These are phyloP conservation scores for Heterobasidion irregulare DNA, from an alignment of 1,284 basidiomycete genomes.

Conservation along the genomic window DNA sequence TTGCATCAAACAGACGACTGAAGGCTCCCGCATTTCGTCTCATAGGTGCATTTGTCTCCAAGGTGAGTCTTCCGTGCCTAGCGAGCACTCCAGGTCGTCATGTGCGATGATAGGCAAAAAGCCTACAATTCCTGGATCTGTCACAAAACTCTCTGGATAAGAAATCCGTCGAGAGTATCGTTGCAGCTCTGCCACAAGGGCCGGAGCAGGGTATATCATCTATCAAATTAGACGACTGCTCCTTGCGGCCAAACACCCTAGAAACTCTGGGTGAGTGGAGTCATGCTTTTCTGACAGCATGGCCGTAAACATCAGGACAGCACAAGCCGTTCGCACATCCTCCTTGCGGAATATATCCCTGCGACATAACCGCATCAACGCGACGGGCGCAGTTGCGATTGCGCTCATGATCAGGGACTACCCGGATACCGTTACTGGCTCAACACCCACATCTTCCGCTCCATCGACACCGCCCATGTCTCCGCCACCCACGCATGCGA, in stretches of 20 bases:
- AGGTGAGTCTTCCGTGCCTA: constrained; percentile 33
- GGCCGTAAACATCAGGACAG: constrained; percentile 27
- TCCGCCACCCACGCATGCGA: constrained; percentile 14
- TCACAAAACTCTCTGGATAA: constrained; percentile 86
- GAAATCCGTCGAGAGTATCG: constrained; percentile 75
- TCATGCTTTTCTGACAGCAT: background rate
- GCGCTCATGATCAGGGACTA: constrained; percentile 95
- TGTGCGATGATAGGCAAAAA: constrained; percentile 46
- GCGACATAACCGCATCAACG: constrained; percentile 77
- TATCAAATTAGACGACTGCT: constrained; percentile 78
- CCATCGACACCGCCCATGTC: constrained; percentile 19
- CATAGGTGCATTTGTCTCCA: constrained; percentile 72
- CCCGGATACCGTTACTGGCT: constrained; percentile 54
- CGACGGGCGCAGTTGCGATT: constrained; percentile 81
- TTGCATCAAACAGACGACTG: constrained; percentile 82
- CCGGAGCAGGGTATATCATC: constrained; percentile 61
- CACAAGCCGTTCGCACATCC: constrained; percentile 75
- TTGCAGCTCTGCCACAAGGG: constrained; percentile 53
- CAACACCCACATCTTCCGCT: constrained; percentile 18
- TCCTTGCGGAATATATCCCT: constrained; percentile 82
- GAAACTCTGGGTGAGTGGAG: constrained; percentile 64
- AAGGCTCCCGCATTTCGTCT: constrained; percentile 75
- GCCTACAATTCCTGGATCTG: constrained; percentile 79
- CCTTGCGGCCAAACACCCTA: constrained; percentile 60
- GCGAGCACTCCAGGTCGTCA: background rate